phyloP scores from a whole-genome alignment of 257 asterid genomes.

The Solanum pennellii region DNA sequence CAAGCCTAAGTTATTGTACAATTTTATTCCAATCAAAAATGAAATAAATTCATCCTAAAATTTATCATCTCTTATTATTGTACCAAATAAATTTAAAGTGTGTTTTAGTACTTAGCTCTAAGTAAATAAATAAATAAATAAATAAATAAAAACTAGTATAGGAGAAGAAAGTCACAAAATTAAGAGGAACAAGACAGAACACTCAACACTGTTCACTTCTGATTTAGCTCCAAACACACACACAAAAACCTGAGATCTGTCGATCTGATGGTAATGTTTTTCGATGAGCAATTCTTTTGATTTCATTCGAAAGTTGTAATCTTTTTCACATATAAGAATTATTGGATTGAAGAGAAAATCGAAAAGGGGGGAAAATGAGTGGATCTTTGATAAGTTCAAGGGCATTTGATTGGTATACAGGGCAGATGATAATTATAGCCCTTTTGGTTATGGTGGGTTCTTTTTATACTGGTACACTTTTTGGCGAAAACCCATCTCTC shows the following conservation, averaged over 20 bases:
- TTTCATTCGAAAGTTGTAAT: not conserved
- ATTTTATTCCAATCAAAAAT: not conserved
- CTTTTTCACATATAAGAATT: not conserved
- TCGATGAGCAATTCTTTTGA: not conserved
- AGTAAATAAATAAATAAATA: not conserved
- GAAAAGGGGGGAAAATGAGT: not conserved
- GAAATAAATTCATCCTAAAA: not conserved
- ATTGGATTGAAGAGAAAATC: not conserved
- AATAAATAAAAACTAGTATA: no score
- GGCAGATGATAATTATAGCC: conserved; percentile 42
- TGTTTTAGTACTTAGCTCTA: not conserved
- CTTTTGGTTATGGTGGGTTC: conserved; percentile 75
- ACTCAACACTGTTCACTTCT: not conserved
- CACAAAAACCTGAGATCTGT: not conserved
- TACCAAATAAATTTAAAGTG: not conserved
- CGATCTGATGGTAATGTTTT: not conserved
- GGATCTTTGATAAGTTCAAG: conserved; percentile 24
- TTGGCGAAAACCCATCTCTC: conserved; percentile 29
- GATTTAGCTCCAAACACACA: not conserved
- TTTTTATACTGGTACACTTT: conserved; percentile 75
- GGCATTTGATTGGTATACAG: conserved; percentile 72
- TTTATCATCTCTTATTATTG: not conserved
- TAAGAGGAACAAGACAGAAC: not conserved
- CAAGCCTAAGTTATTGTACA: not conserved
- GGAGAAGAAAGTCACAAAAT: not conserved